Percentiles rank a stretch among this genome's conserved stretches.
Evolutionary conservation across 2,329 filamentous ascomycete species (phyloP).

Genomic region (Colletotrichum graminicola): DNA sequence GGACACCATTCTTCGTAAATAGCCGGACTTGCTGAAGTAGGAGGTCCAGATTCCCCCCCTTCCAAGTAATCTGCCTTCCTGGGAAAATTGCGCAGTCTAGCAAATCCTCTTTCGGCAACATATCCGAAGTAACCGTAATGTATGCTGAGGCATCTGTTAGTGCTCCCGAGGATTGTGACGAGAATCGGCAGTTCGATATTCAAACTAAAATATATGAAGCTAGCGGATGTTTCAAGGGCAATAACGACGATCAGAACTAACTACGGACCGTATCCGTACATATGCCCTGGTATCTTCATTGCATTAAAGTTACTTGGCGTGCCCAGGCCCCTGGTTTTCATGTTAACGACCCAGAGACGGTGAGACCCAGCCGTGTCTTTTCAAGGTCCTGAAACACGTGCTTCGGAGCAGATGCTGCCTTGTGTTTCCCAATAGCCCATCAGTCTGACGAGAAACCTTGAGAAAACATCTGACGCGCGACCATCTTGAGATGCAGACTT

Average conservation of each 20-base stretch:
- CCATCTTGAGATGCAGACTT: not conserved
- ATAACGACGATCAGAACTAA: not conserved
- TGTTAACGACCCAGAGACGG: not conserved
- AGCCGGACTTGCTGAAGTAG: too few relatives aligned
- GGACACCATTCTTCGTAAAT: too few relatives aligned
- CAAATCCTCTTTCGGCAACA: too few relatives aligned
- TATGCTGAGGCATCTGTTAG: too few relatives aligned
- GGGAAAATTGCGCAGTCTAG: too few relatives aligned
- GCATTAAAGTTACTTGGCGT: constrained; percentile 8
- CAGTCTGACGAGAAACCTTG: not conserved
- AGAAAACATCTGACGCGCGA: not conserved
- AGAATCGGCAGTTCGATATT: not conserved
- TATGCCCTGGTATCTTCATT: not conserved
- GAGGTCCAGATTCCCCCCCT: too few relatives aligned
- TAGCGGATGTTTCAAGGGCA: not conserved
- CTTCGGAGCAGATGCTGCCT: not conserved
- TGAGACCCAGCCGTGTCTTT: not conserved
- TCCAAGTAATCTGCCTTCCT: too few relatives aligned
- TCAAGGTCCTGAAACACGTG: not conserved
- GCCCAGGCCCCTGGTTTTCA: not conserved
- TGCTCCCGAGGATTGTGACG: too few relatives aligned
- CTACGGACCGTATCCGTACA: not conserved
- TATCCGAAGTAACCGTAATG: too few relatives aligned
- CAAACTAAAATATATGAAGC: not conserved
- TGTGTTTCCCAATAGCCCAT: not conserved